Evolutionary conservation across 2,329 filamentous ascomycete genomes (phyloP).

Genomic region (Beauveria australis): DNA sequence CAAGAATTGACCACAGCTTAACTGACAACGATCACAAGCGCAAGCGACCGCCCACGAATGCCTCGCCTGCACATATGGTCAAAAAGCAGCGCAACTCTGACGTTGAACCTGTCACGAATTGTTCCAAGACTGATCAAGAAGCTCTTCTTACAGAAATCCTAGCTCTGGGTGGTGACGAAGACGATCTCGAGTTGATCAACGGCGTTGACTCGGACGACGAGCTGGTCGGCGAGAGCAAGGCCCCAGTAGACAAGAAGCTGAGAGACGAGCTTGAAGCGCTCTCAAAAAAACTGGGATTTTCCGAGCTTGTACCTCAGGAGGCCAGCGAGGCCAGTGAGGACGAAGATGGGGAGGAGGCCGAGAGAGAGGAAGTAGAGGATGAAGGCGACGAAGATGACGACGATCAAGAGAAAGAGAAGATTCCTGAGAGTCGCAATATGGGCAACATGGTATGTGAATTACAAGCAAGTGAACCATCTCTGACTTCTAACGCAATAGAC

Average conservation of each 20-base stretch:
- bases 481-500: conserved; percentile 26
- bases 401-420: conserved; percentile 20
- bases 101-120: conserved; percentile 17
- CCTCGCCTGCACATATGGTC: conserved; percentile 24
- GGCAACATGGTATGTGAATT: conserved; percentile 27
- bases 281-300: conserved; percentile 31
- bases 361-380: conserved; percentile 24
- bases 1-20: conserved; percentile 48
- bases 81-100: conserved; percentile 30
- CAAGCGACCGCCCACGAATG: conserved; percentile 32
- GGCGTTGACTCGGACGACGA: conserved; percentile 37
- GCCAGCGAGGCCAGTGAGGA: conserved; percentile 31
- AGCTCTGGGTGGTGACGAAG: conserved; percentile 56
- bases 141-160: conserved; percentile 54
- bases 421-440: conserved; percentile 24
- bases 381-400: conserved; percentile 24
- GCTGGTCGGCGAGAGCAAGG: conserved; percentile 22
- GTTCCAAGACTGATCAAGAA: conserved; percentile 22
- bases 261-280: conserved; percentile 29
- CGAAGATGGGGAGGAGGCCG: conserved; percentile 24
- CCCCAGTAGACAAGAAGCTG: conserved; percentile 33
- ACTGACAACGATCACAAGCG: conserved; percentile 34
- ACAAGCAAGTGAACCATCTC: conserved; percentile 13
- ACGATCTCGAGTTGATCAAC: conserved; percentile 53
- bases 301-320: conserved; percentile 25